Percentiles rank a stretch among this genome's conserved stretches.
Evolutionary conservation across 2,329 filamentous ascomycete genomes (phyloP).

Genomic region (Ceratocystis variospora): DNA sequence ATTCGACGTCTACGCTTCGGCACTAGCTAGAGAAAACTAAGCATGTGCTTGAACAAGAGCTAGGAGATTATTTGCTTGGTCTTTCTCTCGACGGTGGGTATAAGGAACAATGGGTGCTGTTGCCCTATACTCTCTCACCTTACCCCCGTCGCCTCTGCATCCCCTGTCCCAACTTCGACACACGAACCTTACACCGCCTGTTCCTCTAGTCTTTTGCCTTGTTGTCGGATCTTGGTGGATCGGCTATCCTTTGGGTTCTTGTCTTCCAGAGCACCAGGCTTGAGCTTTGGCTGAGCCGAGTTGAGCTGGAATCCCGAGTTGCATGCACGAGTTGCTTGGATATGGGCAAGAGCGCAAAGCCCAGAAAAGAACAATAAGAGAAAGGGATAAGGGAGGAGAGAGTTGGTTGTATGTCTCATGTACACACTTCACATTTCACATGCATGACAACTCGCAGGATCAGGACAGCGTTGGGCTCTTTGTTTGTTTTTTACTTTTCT

Average conservation of each 20-base stretch:
- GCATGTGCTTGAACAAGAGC: neutral
- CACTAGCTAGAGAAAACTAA: neutral
- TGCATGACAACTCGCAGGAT: no score
- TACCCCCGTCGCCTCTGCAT: neutral
- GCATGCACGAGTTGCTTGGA: neutral
- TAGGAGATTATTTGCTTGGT: no score
- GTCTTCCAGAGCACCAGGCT: neutral
- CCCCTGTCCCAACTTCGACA: neutral
- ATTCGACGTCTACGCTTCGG: no score
- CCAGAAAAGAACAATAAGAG: no score
- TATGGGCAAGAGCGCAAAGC: no score
- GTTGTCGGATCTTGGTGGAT: neutral
- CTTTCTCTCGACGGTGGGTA: no score
- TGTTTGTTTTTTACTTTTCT: no score
- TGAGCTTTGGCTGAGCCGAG: neutral
- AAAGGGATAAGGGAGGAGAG: no score
- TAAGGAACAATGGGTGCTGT: no score
- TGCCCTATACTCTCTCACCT: neutral
- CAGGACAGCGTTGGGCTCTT: no score
- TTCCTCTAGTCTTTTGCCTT: neutral
- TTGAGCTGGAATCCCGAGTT: neutral
- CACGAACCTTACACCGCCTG: constrained; percentile 2
- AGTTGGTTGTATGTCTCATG: no score
- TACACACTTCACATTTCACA: no score
- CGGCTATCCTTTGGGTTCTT: neutral